Base-by-base conservation (phyloP, 2,329 filamentous ascomycete species). In the Calonectria montana region DNA sequence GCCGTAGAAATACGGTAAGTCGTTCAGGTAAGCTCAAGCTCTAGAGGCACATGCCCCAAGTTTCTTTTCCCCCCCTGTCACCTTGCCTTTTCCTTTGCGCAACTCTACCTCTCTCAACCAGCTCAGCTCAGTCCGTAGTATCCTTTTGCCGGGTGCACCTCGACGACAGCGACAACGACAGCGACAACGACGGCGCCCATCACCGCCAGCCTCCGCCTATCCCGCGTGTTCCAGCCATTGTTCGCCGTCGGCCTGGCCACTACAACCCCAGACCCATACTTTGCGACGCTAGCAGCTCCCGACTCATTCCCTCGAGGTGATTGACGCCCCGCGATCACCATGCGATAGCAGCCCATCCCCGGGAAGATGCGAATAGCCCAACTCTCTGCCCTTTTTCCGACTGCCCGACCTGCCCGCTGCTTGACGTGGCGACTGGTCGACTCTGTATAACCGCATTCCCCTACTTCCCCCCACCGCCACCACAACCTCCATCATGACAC, bases 401-500 rank as follows among this genome's bases (percentile, higher is more conserved):
- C 76, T 75, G 76, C 72, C 70, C 72, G 73, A 73, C 71, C 47
- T 61, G 66, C 65, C 53, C 65, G 67, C 65, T 70, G 67, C 71
- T 75, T 73, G 65, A 78, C 69, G 71, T 72, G 64, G 74, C 67
- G 48, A 50, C 53, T 66, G 70, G 61, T 59, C 39, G 50, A 62
- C 71, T 74, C 57, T 55, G 39, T 29, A 57, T n/a, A 61, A 57
- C 55, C 37, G 15, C 27, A 47, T 29, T 69, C 10, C 43, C 29
- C 47, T 61, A 21, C 53, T 55, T 64, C 62, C 63, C 70, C 23
- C 53, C n/a, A n/a, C n/a, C n/a, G n/a, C 55, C 48, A 62, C 71
- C 68, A 53, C 43, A 53, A 59, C 63, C 55, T 15, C 23, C 72
- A 80, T 74, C 74, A 84, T 84, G 81, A 82, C 82, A 73, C 80